Evolutionary conservation across 345 rosid genomes (phyloP), one percentile per base, ranked within the genome.

Genomic region (Aquilaria yunnanensis): DNA sequence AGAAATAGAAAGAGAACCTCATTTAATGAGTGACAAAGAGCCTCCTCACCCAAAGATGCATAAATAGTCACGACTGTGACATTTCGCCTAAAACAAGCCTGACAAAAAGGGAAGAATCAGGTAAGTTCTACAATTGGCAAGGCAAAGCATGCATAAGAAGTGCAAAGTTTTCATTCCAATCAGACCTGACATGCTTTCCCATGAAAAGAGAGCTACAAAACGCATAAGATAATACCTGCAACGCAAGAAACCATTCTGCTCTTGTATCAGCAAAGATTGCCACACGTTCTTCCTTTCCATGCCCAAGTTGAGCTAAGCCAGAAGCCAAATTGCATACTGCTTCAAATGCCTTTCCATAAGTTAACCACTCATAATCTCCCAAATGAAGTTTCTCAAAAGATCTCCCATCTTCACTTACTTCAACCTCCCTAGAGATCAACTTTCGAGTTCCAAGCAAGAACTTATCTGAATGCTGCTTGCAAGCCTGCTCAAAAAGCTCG

Each of bases 191-290:
- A 34, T 9, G 56, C 69, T 54, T 62, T 5, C 14, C 10, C 31
- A 56, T 12, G 32, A 51, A 60, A 51, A 60, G 33, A 2, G 4
- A 47, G 6, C 3, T 10, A 23, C 6, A 56, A 9, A 3, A 54
- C 11, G 65, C 3, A 59, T 10, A 58, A 67, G 49, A 54, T 53
- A 68, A 56, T 59, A 92, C 99, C 99, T 94, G 99, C 78, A 90
- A 66, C 12, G 96, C 81, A 68, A 95, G 81, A 60, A 95, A 89
- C 99, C 99, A 95, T 67, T 95, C 99, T 72, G 83, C 85, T 74
- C 98, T 66, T 32, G 98, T 95, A 70, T 91, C 99, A 29, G 99
- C 96, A 62, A 87, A 91, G 61, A 95, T 95, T 10, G 99, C 99
- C 0, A 86, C 96, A 31, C 94, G 90, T 70, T 95, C 98, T 31